Base-by-base conservation (phyloP, 768 basidiomycete genomes). In the Jaapia argillacea region DNA sequence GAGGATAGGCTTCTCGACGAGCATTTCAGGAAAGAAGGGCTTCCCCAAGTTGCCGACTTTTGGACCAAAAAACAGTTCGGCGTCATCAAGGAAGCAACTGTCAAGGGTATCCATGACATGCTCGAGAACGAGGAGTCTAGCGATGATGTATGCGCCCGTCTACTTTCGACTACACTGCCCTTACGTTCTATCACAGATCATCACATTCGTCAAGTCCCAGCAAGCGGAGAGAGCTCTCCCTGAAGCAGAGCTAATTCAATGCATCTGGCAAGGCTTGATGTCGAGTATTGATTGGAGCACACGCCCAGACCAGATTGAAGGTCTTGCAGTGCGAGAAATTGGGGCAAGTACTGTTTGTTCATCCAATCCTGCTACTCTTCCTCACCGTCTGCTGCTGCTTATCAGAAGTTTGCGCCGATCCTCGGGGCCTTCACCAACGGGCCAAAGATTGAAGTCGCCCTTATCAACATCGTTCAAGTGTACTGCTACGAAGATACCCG, bases 401-500 rank as follows among this genome's bases (percentile, higher is more conserved):
- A 24, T 22, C 57, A 96, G 90, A 82, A 79, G 75, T 84, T 80
- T 58, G 73, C 85, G 6, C 75, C 85, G 12, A 77, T 97, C 45
- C 70, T 99, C 42, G 89, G 92, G 63, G 79, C 88, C 24, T 99
- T 99, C 71, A 89, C 84, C 57, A 74, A 78, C 47, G 78, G 81
- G 42, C 77, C 90, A 16, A 93, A 93, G 64, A 86, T 88, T 18
- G 80, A 99, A 65, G 87, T 99, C 27, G 80, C 86, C 24, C 75
- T 99, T 43, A 91, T 99, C 65, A 98, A 98, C 61, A 77, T 84
- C 41, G 89, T 94, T 4, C 94, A 99, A 68, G 74, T 89, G 50
- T 88, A 94, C 67, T 93, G 89, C 62, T 96, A 98, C 63, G 90
- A 94, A 66, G 90, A 97, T 57, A 93, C 91, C 21, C 85, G 88